A percentile compares a stretch with the other conserved stretches of the same genome.
These are phyloP conservation scores for Plasmodium relictum DNA, from an alignment of 169 alveolate genomes.

Conservation along the genomic window DNA sequence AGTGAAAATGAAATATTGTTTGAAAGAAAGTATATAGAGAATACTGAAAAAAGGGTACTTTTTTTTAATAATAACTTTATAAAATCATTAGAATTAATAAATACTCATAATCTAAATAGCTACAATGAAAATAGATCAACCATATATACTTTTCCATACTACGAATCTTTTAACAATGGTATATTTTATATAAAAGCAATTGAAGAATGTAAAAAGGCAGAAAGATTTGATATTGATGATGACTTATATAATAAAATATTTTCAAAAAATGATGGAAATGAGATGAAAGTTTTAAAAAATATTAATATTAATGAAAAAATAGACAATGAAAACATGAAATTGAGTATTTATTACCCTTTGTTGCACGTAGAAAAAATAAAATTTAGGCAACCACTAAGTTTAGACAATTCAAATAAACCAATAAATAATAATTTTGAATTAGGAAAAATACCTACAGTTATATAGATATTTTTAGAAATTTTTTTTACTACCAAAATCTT, in stretches of 20 bases:
- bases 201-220: slow-evolving; percentile 68
- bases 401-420: neutral
- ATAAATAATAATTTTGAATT: slow-evolving; percentile 18
- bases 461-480: neutral
- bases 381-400: slow-evolving; percentile 23
- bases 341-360: slow-evolving; percentile 53
- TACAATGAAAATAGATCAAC: slow-evolving; percentile 69
- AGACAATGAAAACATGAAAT: slow-evolving; percentile 8
- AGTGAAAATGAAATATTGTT: slow-evolving; percentile 56
- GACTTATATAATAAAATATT: slow-evolving; percentile 59
- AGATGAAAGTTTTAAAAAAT: slow-evolving; percentile 64
- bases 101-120: slow-evolving; percentile 55
- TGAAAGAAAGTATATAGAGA: slow-evolving; percentile 55
- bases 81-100: slow-evolving; percentile 52
- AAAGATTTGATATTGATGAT: slow-evolving; percentile 48
- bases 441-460: slow-evolving; percentile 61
- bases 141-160: slow-evolving; percentile 47
- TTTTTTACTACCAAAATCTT: no score
- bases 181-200: slow-evolving; percentile 52
- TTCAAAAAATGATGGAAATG: slow-evolving; percentile 10
- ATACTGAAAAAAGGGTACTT: slow-evolving; percentile 10
- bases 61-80: slow-evolving; percentile 57
- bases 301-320: slow-evolving; percentile 46
- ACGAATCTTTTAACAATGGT: slow-evolving; percentile 33
- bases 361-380: slow-evolving; percentile 64